Percentiles rank a stretch among this genome's conserved stretches.
Evolutionary conservation across 768 basidiomycete genomes (phyloP).

Genomic region (Mrakia frigida): DNA sequence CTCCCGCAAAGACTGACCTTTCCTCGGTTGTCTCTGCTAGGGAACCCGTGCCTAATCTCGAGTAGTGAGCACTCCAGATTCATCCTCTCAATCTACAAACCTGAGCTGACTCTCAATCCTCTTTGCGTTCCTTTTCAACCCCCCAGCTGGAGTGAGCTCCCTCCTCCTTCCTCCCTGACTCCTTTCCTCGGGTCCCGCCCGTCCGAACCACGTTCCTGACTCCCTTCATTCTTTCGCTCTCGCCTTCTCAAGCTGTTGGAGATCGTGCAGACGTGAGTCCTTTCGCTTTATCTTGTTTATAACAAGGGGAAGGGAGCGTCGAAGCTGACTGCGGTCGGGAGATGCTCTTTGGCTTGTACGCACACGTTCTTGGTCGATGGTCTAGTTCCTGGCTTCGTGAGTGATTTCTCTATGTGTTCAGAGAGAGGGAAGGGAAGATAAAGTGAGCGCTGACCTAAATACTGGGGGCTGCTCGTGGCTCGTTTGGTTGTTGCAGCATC

Average conservation of each 20-base stretch:
- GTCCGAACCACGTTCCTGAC: not conserved
- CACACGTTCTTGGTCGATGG: not conserved
- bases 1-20: not conserved
- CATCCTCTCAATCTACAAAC: not conserved
- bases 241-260: slow-evolving; percentile 20
- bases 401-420: slow-evolving; percentile 40
- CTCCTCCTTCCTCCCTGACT: not conserved
- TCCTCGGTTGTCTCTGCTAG: not conserved
- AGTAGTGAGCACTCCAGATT: slow-evolving; percentile 58
- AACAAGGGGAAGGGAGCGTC: not conserved
- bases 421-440: not conserved
- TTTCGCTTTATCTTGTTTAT: not conserved
- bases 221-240: not conserved
- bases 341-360: not conserved
- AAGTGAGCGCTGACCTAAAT: not conserved
- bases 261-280: slow-evolving; percentile 31
- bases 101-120: slow-evolving; percentile 64
- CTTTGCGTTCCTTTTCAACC: not conserved
- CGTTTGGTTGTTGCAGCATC: slow-evolving; percentile 53
- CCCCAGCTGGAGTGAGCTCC: slow-evolving; percentile 8
- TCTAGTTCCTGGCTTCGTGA: slow-evolving; percentile 66
- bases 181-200: not conserved
- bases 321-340: not conserved
- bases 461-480: not conserved
- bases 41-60: slow-evolving; percentile 90